phyloP scores from a whole-genome alignment of 2,329 filamentous ascomycete genomes.

The Diplodia scrobiculata region DNA sequence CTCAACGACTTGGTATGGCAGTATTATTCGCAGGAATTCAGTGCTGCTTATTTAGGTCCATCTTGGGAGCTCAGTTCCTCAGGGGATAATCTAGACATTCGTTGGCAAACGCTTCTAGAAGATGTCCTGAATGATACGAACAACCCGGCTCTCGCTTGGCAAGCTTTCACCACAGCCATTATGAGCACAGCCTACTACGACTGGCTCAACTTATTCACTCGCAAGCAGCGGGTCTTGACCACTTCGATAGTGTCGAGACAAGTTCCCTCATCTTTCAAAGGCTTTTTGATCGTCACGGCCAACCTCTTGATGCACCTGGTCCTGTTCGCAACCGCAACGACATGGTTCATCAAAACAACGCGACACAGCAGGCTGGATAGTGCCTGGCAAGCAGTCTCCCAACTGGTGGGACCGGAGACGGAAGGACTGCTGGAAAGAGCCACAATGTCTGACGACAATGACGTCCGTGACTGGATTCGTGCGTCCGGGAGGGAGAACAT shows the following conservation, averaged over 20 bases:
- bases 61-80: too few species aligned
- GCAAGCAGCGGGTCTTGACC: neutral
- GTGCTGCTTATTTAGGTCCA: too few species aligned
- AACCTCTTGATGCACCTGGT: neutral
- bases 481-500: too few species aligned
- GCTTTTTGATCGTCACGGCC: neutral
- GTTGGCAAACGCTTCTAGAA: neutral
- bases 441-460: neutral
- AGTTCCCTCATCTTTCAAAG: neutral
- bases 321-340: neutral
- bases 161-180: neutral
- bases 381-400: neutral
- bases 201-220: neutral
- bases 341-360: neutral
- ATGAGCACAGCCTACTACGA: neutral
- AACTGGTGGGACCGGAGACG: neutral
- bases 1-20: neutral
- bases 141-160: neutral
- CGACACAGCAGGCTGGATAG: neutral
- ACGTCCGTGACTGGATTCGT: neutral
- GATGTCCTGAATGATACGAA: neutral
- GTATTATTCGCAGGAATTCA: too few species aligned
- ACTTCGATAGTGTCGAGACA: neutral
- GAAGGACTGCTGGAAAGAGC: neutral
- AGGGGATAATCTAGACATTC: fast-evolving